Conservation (phyloP, 192 early-diverging fungal species). For the Backusella macrospora region DNA sequence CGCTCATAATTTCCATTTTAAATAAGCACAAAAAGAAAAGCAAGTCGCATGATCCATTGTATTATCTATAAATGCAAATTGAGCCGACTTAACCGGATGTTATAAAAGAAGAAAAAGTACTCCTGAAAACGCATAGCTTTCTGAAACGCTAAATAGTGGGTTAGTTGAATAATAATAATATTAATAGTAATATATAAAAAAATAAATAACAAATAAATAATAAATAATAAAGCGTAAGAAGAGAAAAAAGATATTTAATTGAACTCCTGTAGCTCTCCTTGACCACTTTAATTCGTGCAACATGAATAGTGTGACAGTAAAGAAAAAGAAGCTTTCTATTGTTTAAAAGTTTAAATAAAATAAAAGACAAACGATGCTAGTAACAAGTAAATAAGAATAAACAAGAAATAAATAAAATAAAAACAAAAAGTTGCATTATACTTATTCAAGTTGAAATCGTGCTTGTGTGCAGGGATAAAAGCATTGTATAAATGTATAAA, state of each 20-base stretch:
- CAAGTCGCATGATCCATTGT: slow-evolving; percentile 7
- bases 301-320: background rate
- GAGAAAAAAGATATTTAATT: slow-evolving; percentile 1
- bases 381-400: background rate
- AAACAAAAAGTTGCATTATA: background rate
- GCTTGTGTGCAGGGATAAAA: background rate
- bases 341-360: slow-evolving; percentile 14
- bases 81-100: slow-evolving; percentile 2
- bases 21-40: slow-evolving; percentile 2
- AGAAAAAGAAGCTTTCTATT: background rate
- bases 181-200: background rate
- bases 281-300: slow-evolving; percentile 14
- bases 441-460: background rate
- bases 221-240: background rate
- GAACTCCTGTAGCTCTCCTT: slow-evolving; percentile 10
- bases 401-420: background rate
- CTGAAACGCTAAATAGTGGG: background rate
- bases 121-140: background rate
- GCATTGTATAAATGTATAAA: background rate
- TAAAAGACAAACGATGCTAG: background rate
- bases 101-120: background rate
- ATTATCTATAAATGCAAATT: slow-evolving; percentile 7
- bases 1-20: slow-evolving; percentile 17
- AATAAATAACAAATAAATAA: background rate
- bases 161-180: background rate